Percentiles rank a stretch among this genome's conserved stretches.
phyloP scores from a whole-genome alignment of 257 asterid genomes.

The Plantago ovata region DNA sequence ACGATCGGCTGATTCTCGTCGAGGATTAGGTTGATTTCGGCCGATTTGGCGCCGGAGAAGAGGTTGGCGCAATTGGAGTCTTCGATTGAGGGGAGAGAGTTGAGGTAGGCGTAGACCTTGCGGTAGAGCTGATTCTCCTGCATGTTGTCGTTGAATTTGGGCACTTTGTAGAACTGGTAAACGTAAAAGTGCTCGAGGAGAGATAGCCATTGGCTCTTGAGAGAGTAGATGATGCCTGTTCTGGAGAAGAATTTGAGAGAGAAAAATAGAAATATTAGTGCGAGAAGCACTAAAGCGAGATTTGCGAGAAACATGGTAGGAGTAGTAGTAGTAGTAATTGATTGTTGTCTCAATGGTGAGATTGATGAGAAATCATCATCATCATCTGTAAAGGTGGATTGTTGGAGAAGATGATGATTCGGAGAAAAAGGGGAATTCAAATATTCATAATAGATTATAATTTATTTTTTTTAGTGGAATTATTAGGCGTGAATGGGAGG shows the following conservation, averaged over 20 bases:
- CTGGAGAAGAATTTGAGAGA: slow-evolving; percentile 37
- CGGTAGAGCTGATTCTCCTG: slow-evolving; percentile 79
- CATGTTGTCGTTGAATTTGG: slow-evolving; percentile 80
- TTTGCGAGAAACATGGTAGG: slow-evolving; percentile 40
- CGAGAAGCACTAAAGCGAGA: slow-evolving; percentile 29
- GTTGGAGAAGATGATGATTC: slow-evolving; percentile 10
- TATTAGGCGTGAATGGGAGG: neutral
- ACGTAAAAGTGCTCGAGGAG: slow-evolving; percentile 55
- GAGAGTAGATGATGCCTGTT: slow-evolving; percentile 39
- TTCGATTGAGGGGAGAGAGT: slow-evolving; percentile 65
- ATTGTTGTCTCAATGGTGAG: neutral
- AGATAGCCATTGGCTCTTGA: slow-evolving; percentile 44
- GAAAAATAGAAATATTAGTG: slow-evolving; percentile 25
- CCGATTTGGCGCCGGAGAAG: slow-evolving; percentile 52
- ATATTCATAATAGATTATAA: too few relatives aligned
- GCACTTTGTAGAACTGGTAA: slow-evolving; percentile 79
- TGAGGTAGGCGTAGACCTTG: slow-evolving; percentile 61
- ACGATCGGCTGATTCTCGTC: slow-evolving; percentile 51
- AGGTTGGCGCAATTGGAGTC: slow-evolving; percentile 86
- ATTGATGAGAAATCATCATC: neutral
- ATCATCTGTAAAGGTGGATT: neutral
- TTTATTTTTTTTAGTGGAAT: neutral
- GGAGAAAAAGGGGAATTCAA: neutral
- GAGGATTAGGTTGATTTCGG: slow-evolving; percentile 62
- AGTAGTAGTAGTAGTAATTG: neutral